A percentile compares a stretch with the other conserved stretches of the same genome.
Evolutionary conservation across 352 stramenopile genomes (phyloP).

Genomic region (Phytopythium oedochilum): DNA sequence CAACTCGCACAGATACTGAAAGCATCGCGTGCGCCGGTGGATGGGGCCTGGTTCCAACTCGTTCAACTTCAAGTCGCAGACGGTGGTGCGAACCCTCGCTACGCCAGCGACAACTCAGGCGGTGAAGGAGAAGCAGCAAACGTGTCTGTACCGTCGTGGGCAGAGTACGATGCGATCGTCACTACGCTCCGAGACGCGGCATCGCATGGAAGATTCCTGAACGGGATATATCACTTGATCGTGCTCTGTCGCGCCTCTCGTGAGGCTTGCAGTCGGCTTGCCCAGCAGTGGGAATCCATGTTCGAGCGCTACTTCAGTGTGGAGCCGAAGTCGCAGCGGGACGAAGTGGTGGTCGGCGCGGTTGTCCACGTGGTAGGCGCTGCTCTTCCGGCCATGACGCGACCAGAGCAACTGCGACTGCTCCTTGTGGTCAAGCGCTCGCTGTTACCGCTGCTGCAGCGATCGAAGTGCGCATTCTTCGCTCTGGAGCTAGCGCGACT

Average conservation of each 20-base stretch:
- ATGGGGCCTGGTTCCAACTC: background rate
- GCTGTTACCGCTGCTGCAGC: slow-evolving; percentile 41
- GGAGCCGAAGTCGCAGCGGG: slow-evolving; percentile 35
- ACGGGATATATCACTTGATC: slow-evolving; percentile 54
- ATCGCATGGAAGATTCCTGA: slow-evolving; percentile 60
- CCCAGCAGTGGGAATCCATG: slow-evolving; percentile 30
- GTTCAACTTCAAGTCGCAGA: no score
- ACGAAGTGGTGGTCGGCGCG: slow-evolving; percentile 49
- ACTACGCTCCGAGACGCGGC: slow-evolving; percentile 29
- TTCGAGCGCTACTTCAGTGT: slow-evolving; percentile 42
- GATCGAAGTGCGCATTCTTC: slow-evolving; percentile 21
- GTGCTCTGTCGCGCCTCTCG: slow-evolving; percentile 23
- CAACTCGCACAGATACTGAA: background rate
- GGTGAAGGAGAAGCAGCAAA: background rate
- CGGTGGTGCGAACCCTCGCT: background rate
- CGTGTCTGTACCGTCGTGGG: background rate
- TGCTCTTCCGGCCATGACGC: slow-evolving; percentile 28
- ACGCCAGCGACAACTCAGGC: background rate
- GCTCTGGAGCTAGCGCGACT: slow-evolving; percentile 36
- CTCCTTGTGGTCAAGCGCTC: slow-evolving; percentile 46
- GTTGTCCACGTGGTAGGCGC: slow-evolving; percentile 32
- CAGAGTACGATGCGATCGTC: slow-evolving; percentile 23
- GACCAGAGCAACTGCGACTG: slow-evolving; percentile 33
- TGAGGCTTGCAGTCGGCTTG: slow-evolving; percentile 19
- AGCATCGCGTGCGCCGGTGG: background rate